phyloP scores from a whole-genome alignment of 2,329 filamentous ascomycete genomes.

The Fusarium duplospermum region DNA sequence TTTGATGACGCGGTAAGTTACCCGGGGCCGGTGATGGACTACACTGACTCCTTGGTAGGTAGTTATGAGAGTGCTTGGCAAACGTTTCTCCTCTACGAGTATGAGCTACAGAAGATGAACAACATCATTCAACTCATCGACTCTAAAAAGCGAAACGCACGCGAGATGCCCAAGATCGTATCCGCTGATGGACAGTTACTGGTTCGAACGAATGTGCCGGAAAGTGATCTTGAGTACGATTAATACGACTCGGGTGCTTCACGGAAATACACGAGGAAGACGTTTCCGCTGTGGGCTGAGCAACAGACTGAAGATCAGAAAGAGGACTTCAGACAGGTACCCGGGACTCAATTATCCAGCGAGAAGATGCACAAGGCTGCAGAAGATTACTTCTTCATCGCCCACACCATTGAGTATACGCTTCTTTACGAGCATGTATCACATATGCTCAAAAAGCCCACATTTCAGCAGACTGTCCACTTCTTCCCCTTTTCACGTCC shows the following conservation, averaged over 20 bases:
- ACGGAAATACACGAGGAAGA: neutral
- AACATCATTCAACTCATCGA: neutral
- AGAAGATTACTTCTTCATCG: neutral
- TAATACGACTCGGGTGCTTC: neutral
- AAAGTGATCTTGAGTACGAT: neutral
- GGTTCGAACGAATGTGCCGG: neutral
- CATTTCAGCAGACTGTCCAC: neutral
- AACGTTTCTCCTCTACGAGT: neutral
- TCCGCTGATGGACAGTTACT: neutral
- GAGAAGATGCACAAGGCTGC: neutral
- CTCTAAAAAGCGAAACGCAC: too few relatives aligned
- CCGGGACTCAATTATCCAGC: neutral
- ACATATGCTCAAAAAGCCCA: neutral
- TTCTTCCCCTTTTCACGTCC: neutral
- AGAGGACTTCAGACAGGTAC: neutral
- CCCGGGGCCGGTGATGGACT: too few relatives aligned
- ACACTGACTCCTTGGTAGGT: too few relatives aligned
- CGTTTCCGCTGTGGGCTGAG: neutral
- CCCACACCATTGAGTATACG: neutral
- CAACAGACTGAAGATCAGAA: neutral
- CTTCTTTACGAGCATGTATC: neutral
- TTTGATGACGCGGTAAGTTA: neutral
- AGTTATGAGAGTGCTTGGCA: neutral
- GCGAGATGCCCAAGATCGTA: neutral
- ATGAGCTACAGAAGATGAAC: neutral